Evolutionary conservation across 345 rosid genomes (phyloP).

Genomic region (Gossypium longicalyx): DNA sequence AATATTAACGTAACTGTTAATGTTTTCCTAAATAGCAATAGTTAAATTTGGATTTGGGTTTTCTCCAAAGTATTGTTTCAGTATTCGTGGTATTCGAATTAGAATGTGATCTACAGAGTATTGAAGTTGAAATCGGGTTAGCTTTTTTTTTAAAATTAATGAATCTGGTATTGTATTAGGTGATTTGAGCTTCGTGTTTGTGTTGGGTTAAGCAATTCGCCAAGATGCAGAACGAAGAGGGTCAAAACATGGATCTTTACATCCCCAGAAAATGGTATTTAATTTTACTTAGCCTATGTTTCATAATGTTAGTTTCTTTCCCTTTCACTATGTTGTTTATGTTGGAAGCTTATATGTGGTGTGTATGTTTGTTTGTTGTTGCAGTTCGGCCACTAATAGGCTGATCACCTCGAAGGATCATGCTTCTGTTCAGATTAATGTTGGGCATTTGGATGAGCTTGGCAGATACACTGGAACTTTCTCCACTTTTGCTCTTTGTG

Average conservation of each 20-base stretch:
- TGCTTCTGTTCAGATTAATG: conserved; percentile 63
- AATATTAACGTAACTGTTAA: neutral
- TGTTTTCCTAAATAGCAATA: no score
- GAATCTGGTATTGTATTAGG: conserved; percentile 9
- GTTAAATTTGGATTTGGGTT: neutral
- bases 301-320: neutral
- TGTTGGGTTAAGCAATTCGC: conserved; percentile 4
- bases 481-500: conserved; percentile 59
- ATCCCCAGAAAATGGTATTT: conserved; percentile 86
- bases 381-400: conserved; percentile 69
- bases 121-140: neutral
- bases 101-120: no score
- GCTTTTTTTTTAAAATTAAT: neutral
- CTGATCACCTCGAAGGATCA: conserved; percentile 71
- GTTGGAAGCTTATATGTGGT: neutral
- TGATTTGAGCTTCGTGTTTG: neutral
- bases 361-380: conserved; percentile 14
- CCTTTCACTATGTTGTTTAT: neutral
- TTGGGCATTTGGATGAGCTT: conserved; percentile 58
- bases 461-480: conserved; percentile 48
- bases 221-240: conserved; percentile 98
- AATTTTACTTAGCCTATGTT: neutral
- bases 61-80: neutral
- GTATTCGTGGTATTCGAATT: neutral
- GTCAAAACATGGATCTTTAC: conserved; percentile 76